Evolutionary conservation across 2,329 filamentous ascomycete species (phyloP).

Genomic region (Drechslerella dactyloides): DNA sequence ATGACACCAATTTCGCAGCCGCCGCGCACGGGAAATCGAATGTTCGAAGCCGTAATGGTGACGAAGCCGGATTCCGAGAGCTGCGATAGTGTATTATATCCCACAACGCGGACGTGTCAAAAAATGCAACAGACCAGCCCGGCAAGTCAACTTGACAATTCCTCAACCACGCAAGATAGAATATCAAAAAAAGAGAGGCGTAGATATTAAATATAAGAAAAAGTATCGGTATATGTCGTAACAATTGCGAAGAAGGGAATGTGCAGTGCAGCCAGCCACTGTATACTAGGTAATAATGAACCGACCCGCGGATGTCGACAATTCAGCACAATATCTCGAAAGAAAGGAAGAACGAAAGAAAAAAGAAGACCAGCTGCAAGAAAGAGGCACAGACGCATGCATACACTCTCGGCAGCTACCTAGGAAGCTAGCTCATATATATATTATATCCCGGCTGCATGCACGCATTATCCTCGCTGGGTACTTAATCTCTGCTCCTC

Average conservation of each 20-base stretch:
- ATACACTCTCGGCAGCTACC: background rate
- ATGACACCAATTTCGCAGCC: too few species aligned
- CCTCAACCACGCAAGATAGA: background rate
- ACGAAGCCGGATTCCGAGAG: background rate
- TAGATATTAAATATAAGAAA: background rate
- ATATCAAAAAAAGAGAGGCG: background rate
- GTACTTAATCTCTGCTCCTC: background rate
- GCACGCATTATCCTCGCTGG: background rate
- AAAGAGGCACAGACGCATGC: constrained; percentile 32
- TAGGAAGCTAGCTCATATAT: too few species aligned
- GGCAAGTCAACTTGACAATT: background rate
- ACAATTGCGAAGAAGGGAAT: too few species aligned
- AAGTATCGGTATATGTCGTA: too few species aligned
- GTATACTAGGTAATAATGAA: too few species aligned
- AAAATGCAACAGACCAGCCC: background rate
- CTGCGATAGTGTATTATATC: background rate
- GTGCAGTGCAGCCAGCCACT: too few species aligned
- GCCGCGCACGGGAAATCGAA: background rate
- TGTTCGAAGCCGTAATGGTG: background rate
- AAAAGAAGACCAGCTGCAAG: constrained; percentile 41
- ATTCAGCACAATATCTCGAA: background rate
- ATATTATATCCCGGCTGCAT: background rate
- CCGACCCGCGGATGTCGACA: background rate
- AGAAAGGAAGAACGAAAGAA: background rate
- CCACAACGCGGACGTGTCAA: background rate